Base-by-base conservation (phyloP, 2,329 filamentous ascomycete genomes). In the Fusarium setosum region DNA sequence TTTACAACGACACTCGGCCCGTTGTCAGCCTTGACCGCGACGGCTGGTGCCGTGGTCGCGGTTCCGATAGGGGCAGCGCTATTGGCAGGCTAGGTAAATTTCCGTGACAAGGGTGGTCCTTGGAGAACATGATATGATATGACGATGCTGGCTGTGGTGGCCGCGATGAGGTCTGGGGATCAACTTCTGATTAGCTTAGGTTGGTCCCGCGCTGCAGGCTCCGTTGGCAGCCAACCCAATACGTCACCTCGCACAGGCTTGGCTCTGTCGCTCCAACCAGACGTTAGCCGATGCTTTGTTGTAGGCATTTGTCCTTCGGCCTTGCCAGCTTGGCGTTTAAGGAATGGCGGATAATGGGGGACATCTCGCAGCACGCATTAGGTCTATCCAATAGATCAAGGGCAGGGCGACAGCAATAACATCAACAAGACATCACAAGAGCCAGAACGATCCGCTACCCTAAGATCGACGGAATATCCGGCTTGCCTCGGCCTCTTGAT, bases 71-170 rank as follows among this genome's bases (percentile, higher is more conserved):
- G 58, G 54, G 59, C 45, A 61, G 52, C 60, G 57, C 59, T 61
- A 68, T 62, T 63, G 56, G 44, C 42, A 57, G 40, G 31, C 49
- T 58, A 65, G 59, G 64, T 67, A 68, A 67, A 64, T 70, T 71
- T 71, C 66, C 67, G 60, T 44, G 52, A 45, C 66, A 65, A 61
- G 64, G 48, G 49, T 67, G 41, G 21, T 59, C 62, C 56, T 44
- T 60, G 63, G 49, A 62, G 26, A 24, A 45, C 45, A 72, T 71
- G 68, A 72, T 70, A 69, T 72, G 70, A 72, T 60, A 72, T 61
- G 68, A 67, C 51, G 58, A 68, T 64, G 54, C 50, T 52, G 50
- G 50, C 21, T 54, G 32, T 41, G 26, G 45, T 44, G 41, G 31
- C 38, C 8, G 21, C 50, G 55, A 64, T 56, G 58, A 51, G 49